Percentiles rank a stretch among this genome's conserved stretches.
phyloP scores from a whole-genome alignment of 177 flowering plant species.

The Vitis hybrid region DNA sequence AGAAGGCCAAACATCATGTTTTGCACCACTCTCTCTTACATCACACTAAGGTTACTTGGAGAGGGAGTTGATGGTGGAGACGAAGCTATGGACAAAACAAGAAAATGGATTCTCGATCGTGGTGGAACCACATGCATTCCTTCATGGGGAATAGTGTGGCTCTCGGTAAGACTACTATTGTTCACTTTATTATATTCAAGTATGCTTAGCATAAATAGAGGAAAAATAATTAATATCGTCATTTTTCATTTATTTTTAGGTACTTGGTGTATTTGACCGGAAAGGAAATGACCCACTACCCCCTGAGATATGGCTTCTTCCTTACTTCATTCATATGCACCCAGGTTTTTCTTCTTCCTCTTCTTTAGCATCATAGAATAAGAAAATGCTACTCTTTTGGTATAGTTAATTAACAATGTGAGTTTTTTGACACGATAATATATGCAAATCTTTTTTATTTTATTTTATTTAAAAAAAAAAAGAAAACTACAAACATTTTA shows the following conservation, averaged over 20 bases:
- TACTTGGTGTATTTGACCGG: slow-evolving; percentile 47
- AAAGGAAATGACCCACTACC: slow-evolving; percentile 42
- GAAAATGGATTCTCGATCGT: slow-evolving; percentile 50
- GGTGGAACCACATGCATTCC: slow-evolving; percentile 45
- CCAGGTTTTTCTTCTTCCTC: slow-evolving; percentile 27
- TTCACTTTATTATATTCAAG: no score
- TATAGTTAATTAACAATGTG: no score
- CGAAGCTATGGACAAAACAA: slow-evolving; percentile 33
- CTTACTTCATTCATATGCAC: slow-evolving; percentile 31
- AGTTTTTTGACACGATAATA: no score
- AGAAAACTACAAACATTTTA: no score
- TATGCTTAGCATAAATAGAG: no score
- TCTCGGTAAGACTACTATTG: slow-evolving; percentile 29
- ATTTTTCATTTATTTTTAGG: slow-evolving; percentile 13
- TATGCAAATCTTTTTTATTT: no score
- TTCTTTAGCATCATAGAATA: no score
- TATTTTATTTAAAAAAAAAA: background rate
- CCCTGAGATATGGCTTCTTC: slow-evolving; percentile 48
- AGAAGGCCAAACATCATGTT: slow-evolving; percentile 56
- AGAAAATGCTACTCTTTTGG: no score
- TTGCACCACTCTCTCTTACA: slow-evolving; percentile 39
- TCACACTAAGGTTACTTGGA: slow-evolving; percentile 41
- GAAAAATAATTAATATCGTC: no score
- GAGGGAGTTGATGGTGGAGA: slow-evolving; percentile 40
- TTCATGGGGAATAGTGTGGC: slow-evolving; percentile 65